These are phyloP conservation scores for Solanum hybrid DNA, from an alignment of 305 asterid species.

Conservation along the genomic window DNA sequence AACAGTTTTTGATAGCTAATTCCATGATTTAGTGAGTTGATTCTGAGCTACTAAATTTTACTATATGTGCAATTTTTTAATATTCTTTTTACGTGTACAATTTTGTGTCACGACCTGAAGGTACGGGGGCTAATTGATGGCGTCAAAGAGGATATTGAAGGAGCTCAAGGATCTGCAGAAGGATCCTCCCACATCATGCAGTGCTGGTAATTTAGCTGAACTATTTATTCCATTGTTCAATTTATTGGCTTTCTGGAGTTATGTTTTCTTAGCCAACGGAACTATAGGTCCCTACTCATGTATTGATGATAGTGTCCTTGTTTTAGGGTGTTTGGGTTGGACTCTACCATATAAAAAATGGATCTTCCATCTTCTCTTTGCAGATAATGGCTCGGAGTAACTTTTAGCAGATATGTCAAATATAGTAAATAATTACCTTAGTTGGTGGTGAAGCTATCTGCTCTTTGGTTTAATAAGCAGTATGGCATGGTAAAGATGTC, in stretches of 20 bases:
- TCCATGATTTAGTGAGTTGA: not conserved
- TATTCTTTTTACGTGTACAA: not conserved
- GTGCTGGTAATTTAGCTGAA: constrained; percentile 25
- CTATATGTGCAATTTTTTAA: not conserved
- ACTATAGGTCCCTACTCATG: not conserved
- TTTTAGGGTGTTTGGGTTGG: not conserved
- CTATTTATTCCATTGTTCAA: not conserved
- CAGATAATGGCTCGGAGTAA: not conserved
- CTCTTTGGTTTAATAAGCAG: not conserved
- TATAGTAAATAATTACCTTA: not conserved
- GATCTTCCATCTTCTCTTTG: not conserved
- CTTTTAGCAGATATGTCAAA: not conserved
- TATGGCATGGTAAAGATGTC: not conserved
- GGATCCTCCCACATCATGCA: constrained; percentile 46
- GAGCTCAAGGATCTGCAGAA: constrained; percentile 48
- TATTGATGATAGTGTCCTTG: not conserved
- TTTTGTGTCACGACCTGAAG: not conserved
- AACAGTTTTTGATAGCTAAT: not conserved
- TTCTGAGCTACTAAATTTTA: not conserved
- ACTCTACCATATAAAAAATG: not conserved
- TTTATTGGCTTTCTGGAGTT: not conserved
- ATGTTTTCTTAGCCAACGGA: not conserved
- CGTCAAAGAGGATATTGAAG: constrained; percentile 41
- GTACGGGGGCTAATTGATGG: constrained; percentile 17
- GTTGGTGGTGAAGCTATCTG: not conserved